Evolutionary conservation across 2,329 filamentous ascomycete species (phyloP).

Genomic region (Aspergillus neoniger): DNA sequence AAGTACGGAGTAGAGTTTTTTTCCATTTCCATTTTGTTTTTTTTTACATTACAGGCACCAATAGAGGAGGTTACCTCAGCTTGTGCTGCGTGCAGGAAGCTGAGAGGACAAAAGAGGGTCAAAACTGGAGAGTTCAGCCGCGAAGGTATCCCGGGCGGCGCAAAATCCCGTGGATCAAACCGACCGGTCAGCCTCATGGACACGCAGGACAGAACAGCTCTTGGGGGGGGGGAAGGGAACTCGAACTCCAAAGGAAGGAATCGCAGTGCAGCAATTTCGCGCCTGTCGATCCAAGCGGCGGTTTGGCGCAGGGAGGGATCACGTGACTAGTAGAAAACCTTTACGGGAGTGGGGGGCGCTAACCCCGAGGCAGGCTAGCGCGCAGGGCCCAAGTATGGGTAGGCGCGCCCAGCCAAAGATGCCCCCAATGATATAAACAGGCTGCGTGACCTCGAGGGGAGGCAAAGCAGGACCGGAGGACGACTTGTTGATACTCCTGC

Average conservation of each 20-base stretch:
- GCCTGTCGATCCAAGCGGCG: conserved; percentile 12
- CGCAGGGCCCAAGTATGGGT: conserved; percentile 42
- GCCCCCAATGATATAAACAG: conserved; percentile 52
- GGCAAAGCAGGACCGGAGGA: conserved; percentile 15
- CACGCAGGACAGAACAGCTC: neutral
- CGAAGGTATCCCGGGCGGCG: neutral
- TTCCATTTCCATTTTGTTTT: too few relatives aligned
- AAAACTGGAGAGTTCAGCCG: neutral
- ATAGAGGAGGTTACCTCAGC: too few relatives aligned
- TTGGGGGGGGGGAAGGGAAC: too few relatives aligned
- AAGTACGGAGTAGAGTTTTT: too few relatives aligned
- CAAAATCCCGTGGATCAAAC: neutral
- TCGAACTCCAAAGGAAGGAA: neutral
- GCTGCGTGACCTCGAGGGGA: conserved; percentile 46
- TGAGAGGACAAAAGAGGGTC: too few relatives aligned
- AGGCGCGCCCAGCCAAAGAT: conserved; percentile 41
- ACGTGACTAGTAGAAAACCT: conserved; percentile 33
- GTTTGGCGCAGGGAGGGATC: conserved; percentile 18
- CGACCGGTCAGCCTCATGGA: neutral
- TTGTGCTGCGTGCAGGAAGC: too few relatives aligned
- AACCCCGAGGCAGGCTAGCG: conserved; percentile 33
- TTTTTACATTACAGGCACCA: too few relatives aligned
- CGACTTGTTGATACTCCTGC: conserved; percentile 20
- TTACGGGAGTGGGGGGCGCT: conserved; percentile 28
- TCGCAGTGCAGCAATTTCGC: conserved; percentile 13